These are phyloP conservation scores for Myxozyma mucilagina DNA, from an alignment of 805 yeast species.

Conservation along the genomic window DNA sequence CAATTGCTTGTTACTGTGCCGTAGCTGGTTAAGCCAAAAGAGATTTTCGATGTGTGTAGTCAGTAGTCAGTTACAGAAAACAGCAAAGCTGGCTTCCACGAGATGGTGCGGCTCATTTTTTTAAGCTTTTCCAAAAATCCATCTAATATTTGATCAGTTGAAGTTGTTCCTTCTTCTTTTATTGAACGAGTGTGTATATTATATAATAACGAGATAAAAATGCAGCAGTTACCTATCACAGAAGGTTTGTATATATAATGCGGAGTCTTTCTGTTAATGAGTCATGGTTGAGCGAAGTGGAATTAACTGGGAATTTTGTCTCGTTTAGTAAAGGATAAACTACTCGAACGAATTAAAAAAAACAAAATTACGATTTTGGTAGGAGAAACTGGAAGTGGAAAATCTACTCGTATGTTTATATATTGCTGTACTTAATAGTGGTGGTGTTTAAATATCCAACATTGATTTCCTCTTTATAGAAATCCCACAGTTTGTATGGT, in stretches of 20 bases:
- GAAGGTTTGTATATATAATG: not conserved
- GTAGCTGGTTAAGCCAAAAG: no score
- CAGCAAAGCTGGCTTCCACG: no score
- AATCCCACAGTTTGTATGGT: conserved; percentile 85
- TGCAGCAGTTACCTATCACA: conserved; percentile 3
- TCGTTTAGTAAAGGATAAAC: conserved; percentile 40
- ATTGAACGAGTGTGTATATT: not conserved
- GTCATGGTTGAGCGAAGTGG: no score
- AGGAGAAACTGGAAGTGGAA: conserved; percentile 98
- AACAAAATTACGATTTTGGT: conserved; percentile 76
- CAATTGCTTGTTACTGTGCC: not conserved
- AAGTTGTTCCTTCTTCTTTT: no score
- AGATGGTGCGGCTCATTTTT: conserved; percentile 2
- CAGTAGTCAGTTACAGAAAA: not conserved
- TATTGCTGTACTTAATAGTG: not conserved
- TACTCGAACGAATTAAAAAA: conserved; percentile 55
- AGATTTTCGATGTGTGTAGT: not conserved
- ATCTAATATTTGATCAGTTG: no score
- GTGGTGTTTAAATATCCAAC: not conserved
- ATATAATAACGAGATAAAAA: not conserved
- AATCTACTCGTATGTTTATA: conserved; percentile 66
- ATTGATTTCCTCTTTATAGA: conserved; percentile 37
- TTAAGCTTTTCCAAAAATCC: not conserved
- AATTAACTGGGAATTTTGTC: not conserved
- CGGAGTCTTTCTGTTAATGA: no score